Base-by-base conservation (phyloP, 352 stramenopile species). In the Hyaloperonospora brassicae region DNA sequence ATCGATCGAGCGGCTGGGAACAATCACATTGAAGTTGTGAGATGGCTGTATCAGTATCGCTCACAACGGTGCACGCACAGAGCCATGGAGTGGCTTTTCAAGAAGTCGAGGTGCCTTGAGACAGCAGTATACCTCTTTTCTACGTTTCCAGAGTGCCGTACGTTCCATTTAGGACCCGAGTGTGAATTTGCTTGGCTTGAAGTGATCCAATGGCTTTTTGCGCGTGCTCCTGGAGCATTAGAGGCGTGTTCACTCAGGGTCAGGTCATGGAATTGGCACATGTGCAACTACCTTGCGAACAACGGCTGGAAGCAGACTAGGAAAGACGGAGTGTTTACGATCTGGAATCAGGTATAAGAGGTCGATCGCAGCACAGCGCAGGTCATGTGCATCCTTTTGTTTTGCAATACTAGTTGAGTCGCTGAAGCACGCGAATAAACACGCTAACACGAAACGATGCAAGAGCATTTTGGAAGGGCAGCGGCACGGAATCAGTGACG, bases 191-290 rank as follows among this genome's bases (percentile, higher is more conserved):
- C 49, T 2, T 39, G 41, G 30, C 21, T 57, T 8, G 50, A 50
- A 22, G 9, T 56, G 24, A 22, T 56, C 2, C 27, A 50, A 27
- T 50, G 50, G 50, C 7, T 56, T 1, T 12, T 50, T 49, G 50
- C 21, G 1, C 30, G 42, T 44, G 31, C 50, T 22, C 50, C 41
- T 21, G 27, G 43, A 2, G 13, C 41, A 2, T 21, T 57, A 13
- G 31, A 39, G 0, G 50, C 17, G 1, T 44, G 50, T 14, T 38
- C 8, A 23, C 13, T 57, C 3, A 10, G 6, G 50, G 50, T 50
- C 6, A 42, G 17, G 12, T 35, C 13, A 3, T 45, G 30, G 21
- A 57, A 57, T 14, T 50, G 41, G 30, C 34, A 50, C 30, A 5
- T 57, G 9, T 50, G 27, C 1, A 42, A 57, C 6, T 50, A 23